These are phyloP conservation scores for Coniella lustricola DNA, from an alignment of 2,329 filamentous ascomycete genomes.

Conservation along the genomic window DNA sequence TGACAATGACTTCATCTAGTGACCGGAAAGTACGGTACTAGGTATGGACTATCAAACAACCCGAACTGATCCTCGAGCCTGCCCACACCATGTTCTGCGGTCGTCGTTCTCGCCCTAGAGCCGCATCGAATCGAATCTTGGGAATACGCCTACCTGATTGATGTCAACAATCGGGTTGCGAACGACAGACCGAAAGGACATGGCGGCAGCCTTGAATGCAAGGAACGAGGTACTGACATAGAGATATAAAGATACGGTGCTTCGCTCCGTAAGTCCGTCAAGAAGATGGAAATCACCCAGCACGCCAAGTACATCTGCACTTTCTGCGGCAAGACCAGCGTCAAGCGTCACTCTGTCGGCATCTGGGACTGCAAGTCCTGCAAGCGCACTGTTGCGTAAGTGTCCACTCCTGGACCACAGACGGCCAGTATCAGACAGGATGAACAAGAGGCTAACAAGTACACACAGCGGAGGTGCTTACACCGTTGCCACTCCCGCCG, in stretches of 20 bases:
- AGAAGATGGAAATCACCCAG: slow-evolving; percentile 99
- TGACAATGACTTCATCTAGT: slow-evolving; percentile 56
- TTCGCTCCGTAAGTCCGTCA: slow-evolving; percentile 97
- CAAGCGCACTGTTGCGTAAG: slow-evolving; percentile 74
- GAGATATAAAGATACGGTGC: slow-evolving; percentile 76
- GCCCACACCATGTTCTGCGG: neutral
- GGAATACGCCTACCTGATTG: no score
- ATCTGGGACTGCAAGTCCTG: slow-evolving; percentile 78
- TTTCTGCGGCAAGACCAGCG: slow-evolving; percentile 96
- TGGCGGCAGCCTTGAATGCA: neutral
- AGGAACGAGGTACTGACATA: slow-evolving; percentile 22
- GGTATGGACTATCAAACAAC: slow-evolving; percentile 52
- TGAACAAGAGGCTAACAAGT: slow-evolving; percentile 7
- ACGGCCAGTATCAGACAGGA: neutral
- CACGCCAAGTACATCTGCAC: slow-evolving; percentile 97
- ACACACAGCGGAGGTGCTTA: slow-evolving; percentile 15
- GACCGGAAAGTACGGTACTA: slow-evolving; percentile 97
- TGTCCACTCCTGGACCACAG: slow-evolving; percentile 26
- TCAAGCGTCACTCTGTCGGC: slow-evolving; percentile 83
- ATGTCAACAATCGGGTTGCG: neutral
- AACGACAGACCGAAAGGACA: neutral
- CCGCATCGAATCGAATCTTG: no score
- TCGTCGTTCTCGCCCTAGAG: neutral
- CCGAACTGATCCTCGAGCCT: neutral
- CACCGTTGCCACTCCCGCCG: slow-evolving; percentile 61